Conservation (phyloP, 2,329 filamentous ascomycete species). For the Aspergillus fijiensis region DNA sequence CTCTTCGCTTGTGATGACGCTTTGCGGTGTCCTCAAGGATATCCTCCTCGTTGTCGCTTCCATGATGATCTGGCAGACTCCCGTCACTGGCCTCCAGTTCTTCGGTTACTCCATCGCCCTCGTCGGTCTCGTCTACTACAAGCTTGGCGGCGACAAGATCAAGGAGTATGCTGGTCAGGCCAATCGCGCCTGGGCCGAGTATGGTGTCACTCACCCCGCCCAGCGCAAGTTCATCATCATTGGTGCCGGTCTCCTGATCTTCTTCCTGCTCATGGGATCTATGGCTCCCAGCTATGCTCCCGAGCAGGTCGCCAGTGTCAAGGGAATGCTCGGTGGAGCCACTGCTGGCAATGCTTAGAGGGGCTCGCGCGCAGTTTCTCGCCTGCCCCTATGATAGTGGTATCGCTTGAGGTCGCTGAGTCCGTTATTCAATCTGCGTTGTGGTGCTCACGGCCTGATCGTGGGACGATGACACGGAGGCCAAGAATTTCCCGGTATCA, state of each 20-base stretch:
- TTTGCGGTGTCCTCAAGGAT: constrained; percentile 84
- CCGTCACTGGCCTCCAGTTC: constrained; percentile 68
- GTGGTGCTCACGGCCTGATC: neutral
- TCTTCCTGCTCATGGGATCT: constrained; percentile 66
- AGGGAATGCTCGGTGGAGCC: constrained; percentile 38
- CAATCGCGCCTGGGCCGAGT: constrained; percentile 79
- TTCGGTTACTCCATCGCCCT: constrained; percentile 76
- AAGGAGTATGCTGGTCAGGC: constrained; percentile 74
- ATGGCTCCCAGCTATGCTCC: constrained; percentile 56
- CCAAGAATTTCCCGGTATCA: constrained; percentile 1
- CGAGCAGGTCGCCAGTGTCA: constrained; percentile 34
- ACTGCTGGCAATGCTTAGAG: constrained; percentile 35
- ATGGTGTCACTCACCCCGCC: constrained; percentile 72
- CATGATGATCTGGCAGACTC: constrained; percentile 74
- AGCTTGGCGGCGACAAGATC: constrained; percentile 73
- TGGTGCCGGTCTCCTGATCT: constrained; percentile 61
- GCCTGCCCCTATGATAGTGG: neutral
- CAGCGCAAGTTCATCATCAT: constrained; percentile 76
- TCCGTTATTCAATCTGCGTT: neutral
- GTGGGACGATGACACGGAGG: neutral
- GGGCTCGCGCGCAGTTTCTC: neutral
- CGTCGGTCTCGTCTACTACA: constrained; percentile 65
- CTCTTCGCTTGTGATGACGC: constrained; percentile 79
- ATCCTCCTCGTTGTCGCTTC: constrained; percentile 77
- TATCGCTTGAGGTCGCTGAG: neutral